phyloP scores from a whole-genome alignment of 768 basidiomycete species.

The Russula vinacea region DNA sequence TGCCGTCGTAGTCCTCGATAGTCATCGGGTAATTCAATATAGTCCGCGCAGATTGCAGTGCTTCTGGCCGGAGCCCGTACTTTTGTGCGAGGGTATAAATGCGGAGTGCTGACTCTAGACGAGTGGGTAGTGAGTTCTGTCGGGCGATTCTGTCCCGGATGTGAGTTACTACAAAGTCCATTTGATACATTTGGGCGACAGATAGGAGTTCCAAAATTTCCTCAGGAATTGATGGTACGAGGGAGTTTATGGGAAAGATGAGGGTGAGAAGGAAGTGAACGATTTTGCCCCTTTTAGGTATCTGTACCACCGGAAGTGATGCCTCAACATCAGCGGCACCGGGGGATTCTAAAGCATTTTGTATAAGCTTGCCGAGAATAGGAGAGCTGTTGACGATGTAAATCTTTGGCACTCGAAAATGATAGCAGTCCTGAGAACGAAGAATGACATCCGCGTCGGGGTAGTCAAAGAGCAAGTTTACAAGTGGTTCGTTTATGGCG shows the following conservation, averaged over 20 bases:
- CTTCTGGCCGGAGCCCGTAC: background rate
- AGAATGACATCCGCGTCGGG: background rate
- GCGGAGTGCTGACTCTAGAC: conserved; percentile 3
- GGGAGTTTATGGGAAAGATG: background rate
- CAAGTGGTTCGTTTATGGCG: too few species aligned
- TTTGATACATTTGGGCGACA: conserved; percentile 11
- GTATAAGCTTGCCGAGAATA: background rate
- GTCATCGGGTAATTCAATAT: background rate
- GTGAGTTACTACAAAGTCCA: background rate
- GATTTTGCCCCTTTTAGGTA: background rate
- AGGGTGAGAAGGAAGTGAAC: conserved; percentile 16
- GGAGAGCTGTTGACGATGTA: background rate
- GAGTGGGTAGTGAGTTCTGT: background rate
- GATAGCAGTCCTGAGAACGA: background rate
- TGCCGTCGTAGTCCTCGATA: too few species aligned
- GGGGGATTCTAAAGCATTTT: background rate
- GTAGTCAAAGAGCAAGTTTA: too few species aligned
- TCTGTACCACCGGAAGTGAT: background rate
- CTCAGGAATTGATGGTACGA: conserved; percentile 1
- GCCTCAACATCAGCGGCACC: background rate
- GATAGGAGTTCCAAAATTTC: conserved; percentile 6
- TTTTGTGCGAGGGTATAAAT: conserved; percentile 10
- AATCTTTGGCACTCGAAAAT: background rate
- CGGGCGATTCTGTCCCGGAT: background rate
- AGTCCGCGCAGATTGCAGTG: background rate